These are phyloP conservation scores for Penicillium polonicum DNA, from an alignment of 2,329 filamentous ascomycete species.

Conservation along the genomic window DNA sequence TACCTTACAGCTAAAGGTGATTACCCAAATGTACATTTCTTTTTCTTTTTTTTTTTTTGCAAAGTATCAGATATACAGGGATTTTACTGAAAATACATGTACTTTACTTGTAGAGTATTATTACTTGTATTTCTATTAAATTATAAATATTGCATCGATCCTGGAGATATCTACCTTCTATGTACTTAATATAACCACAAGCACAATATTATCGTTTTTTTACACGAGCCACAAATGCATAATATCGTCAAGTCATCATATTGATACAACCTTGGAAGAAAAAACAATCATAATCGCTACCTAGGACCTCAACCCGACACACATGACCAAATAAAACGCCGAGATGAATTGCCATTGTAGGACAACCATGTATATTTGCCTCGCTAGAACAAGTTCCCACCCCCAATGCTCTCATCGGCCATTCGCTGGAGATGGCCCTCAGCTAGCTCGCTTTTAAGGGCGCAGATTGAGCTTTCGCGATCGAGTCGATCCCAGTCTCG, in stretches of 20 bases:
- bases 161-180: neutral
- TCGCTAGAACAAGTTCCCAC: conserved; percentile 38
- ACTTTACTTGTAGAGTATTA: too few species aligned
- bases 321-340: neutral
- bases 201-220: too few species aligned
- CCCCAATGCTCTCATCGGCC: conserved; percentile 45
- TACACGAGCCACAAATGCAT: neutral
- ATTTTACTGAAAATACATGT: too few species aligned
- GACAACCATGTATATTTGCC: conserved; percentile 13
- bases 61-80: too few species aligned
- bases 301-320: neutral
- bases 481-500: conserved; percentile 51
- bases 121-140: too few species aligned
- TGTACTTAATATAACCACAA: too few species aligned
- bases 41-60: too few species aligned
- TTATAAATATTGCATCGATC: neutral
- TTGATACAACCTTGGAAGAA: neutral
- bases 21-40: too few species aligned
- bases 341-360: neutral
- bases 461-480: conserved; percentile 48
- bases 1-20: too few species aligned
- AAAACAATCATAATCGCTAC: neutral
- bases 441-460: conserved; percentile 49
- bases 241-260: conserved; percentile 1
- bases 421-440: conserved; percentile 49